A percentile compares a stretch with the other conserved stretches of the same genome.
Conservation (phyloP, 202 grass and related monocot species). For the Brachypodium distachyon region DNA sequence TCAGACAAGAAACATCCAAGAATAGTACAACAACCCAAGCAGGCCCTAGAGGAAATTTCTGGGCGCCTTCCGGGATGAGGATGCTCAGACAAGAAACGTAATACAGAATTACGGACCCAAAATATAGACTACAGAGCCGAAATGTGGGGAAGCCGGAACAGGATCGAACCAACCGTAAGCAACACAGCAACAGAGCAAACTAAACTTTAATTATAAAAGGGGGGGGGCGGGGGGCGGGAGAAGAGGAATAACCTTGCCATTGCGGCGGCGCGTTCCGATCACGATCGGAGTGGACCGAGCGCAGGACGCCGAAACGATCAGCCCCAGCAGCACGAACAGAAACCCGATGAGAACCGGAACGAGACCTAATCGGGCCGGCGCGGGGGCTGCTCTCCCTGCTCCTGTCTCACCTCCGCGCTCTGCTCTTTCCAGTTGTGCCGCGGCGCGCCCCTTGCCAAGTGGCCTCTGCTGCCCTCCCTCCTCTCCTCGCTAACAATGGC, state of each 20-base stretch:
- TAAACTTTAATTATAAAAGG: too few species aligned
- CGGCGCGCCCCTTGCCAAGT: neutral
- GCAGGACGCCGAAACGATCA: neutral
- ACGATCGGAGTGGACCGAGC: neutral
- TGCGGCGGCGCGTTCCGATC: neutral
- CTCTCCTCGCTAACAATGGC: neutral
- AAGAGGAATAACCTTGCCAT: constrained; percentile 18
- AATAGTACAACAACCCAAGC: too few species aligned
- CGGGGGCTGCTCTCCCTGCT: neutral
- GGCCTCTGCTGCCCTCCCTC: neutral
- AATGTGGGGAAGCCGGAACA: neutral
- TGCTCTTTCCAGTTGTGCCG: neutral
- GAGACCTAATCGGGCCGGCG: neutral
- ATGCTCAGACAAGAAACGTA: too few species aligned
- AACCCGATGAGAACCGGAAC: neutral
- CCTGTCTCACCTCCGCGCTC: neutral
- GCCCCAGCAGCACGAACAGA: neutral
- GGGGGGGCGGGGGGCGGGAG: too few species aligned
- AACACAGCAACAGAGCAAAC: neutral
- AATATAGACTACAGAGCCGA: neutral
- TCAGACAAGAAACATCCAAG: too few species aligned
- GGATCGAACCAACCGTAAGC: neutral
- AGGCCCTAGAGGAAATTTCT: too few species aligned
- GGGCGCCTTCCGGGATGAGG: neutral
- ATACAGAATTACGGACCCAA: neutral